Conservation (phyloP, 2,329 filamentous ascomycete genomes). For the Fusarium musae region DNA sequence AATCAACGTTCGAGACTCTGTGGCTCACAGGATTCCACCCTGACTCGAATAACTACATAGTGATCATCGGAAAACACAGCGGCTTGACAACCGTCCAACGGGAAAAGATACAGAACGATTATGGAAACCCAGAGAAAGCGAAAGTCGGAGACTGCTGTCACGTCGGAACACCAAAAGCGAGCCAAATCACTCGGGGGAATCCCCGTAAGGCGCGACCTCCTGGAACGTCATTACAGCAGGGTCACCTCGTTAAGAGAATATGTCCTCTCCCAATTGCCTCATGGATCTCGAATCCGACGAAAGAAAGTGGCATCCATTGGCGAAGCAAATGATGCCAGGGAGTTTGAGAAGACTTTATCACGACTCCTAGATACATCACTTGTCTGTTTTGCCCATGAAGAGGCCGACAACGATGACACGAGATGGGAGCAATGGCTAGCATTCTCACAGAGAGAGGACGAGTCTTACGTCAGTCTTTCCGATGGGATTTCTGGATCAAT, state of each 20-base stretch:
- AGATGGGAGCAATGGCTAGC: slow-evolving; percentile 66
- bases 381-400: slow-evolving; percentile 63
- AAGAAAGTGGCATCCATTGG: slow-evolving; percentile 65
- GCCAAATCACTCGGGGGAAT: slow-evolving; percentile 17
- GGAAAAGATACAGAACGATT: not conserved
- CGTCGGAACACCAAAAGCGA: slow-evolving; percentile 36
- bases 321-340: slow-evolving; percentile 37
- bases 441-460: slow-evolving; percentile 72
- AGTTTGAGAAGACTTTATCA: slow-evolving; percentile 58
- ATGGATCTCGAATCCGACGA: slow-evolving; percentile 70
- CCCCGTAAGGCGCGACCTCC: slow-evolving; percentile 66
- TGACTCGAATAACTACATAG: not conserved
- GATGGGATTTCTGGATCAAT: slow-evolving; percentile 55
- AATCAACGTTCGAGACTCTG: not conserved
- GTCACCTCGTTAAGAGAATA: slow-evolving; percentile 77
- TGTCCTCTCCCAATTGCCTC: slow-evolving; percentile 72
- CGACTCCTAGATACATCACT: slow-evolving; percentile 75
- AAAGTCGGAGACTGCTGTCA: slow-evolving; percentile 39
- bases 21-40: slow-evolving; percentile 7
- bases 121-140: slow-evolving; percentile 47
- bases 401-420: slow-evolving; percentile 46
- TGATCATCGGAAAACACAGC: slow-evolving; percentile 16
- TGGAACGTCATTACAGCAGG: slow-evolving; percentile 74
- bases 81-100: not conserved
- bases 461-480: slow-evolving; percentile 65